Base-by-base conservation (phyloP, 768 basidiomycete genomes). In the Lyophyllum shimeji region DNA sequence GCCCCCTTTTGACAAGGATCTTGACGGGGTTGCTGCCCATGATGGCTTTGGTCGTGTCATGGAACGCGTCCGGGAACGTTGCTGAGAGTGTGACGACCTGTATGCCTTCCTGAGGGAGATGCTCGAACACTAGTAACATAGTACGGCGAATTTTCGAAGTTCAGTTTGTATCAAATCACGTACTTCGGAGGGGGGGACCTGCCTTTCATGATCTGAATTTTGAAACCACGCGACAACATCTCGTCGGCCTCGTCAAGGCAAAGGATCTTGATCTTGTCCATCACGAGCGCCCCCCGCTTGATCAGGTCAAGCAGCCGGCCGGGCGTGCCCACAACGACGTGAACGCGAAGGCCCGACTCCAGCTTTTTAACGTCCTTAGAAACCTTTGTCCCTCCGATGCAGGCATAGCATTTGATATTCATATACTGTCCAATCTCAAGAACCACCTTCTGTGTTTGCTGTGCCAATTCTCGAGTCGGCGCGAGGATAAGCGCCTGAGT, bases 171-270 rank as follows among this genome's bases (percentile, higher is more conserved):
- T n/a, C n/a, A n/a, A n/a, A n/a, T n/a, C n/a, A n/a, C n/a, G n/a
- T n/a, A n/a, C n/a, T n/a, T n/a, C n/a, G n/a, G n/a, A n/a, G n/a
- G n/a, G n/a, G n/a, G n/a, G n/a, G n/a, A n/a, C 67, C 43, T 46
- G 73, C 76, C 87, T 74, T 98, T 95, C 77, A 98, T 97, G 70
- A 99, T 96, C 76, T 97, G 93, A 76, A 98, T 94, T 79, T 95
- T 96, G 87, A 98, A 98, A 53, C 96, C 96, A 65, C 91, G 91
- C 59, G 94, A 95, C 71, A 99, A 79, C 89, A 99, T 94, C 77
- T 98, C 96, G 71, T 99, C 96, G 56, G 97, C 96, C 77, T 99
- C 96, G 70, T 99, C 96, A 62, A 99, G 89, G 75, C 95, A 95
- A 80, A 99, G 91, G 67, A 95, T 88, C 72, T 85, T 96, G 82